A percentile compares a stretch with the other conserved stretches of the same genome.
Conservation (phyloP, 164 flowering plant genomes). For the Berberis vulgaris region DNA sequence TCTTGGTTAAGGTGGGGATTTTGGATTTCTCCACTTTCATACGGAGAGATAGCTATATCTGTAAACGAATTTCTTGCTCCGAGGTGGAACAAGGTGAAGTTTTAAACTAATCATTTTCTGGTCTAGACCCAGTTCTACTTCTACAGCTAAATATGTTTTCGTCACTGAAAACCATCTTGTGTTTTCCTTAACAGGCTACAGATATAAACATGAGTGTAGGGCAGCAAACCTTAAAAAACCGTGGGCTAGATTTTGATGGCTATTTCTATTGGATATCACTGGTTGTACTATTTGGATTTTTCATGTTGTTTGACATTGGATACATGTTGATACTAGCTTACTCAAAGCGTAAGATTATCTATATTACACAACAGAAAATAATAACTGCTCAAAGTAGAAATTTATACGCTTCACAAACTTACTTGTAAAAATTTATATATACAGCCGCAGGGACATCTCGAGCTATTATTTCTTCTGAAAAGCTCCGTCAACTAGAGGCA, state of each 20-base stretch:
- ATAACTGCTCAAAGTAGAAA: neutral
- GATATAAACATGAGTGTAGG: neutral
- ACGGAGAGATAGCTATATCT: slow-evolving; percentile 27
- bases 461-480: slow-evolving; percentile 45
- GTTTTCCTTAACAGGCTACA: neutral
- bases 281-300: slow-evolving; percentile 39
- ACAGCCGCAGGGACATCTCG: slow-evolving; percentile 26
- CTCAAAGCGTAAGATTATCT: slow-evolving; percentile 33
- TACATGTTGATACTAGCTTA: slow-evolving; percentile 39
- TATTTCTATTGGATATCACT: slow-evolving; percentile 44
- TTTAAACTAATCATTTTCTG: neutral
- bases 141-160: too few relatives aligned
- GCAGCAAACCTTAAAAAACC: slow-evolving; percentile 12
- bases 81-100: slow-evolving; percentile 33
- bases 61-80: slow-evolving; percentile 38
- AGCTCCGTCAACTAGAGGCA: slow-evolving; percentile 29
- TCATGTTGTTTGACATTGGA: slow-evolving; percentile 36
- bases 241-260: slow-evolving; percentile 34
- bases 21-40: slow-evolving; percentile 42
- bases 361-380: neutral
- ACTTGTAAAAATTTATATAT: neutral
- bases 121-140: too few relatives aligned
- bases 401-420: neutral
- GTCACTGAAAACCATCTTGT: neutral
- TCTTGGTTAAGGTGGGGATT: slow-evolving; percentile 37